phyloP scores from a whole-genome alignment of 2,329 filamentous ascomycete species.

The Orbilia brochopaga region DNA sequence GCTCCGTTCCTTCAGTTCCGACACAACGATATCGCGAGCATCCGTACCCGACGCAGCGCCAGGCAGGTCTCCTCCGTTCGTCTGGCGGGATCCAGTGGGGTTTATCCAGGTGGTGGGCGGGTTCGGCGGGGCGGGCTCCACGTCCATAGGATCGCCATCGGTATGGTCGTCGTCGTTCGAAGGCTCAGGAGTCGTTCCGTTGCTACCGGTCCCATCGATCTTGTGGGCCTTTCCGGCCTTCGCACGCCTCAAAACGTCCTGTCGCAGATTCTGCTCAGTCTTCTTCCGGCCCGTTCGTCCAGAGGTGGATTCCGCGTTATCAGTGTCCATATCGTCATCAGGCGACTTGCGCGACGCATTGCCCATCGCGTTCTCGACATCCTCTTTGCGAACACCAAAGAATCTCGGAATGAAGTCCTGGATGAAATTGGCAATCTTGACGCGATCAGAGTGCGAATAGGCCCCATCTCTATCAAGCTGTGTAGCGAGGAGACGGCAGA shows the following conservation, averaged over 20 bases:
- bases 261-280: constrained; percentile 77
- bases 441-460: constrained; percentile 69
- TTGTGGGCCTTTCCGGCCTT: constrained; percentile 68
- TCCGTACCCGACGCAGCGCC: constrained; percentile 69
- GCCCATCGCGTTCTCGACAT: constrained; percentile 70
- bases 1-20: constrained; percentile 63
- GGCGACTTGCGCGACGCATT: constrained; percentile 73
- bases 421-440: constrained; percentile 75
- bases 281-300: constrained; percentile 66
- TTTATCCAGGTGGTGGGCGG: constrained; percentile 69
- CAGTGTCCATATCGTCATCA: constrained; percentile 71
- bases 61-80: constrained; percentile 65
- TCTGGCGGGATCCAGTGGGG: constrained; percentile 65
- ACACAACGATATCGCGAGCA: constrained; percentile 79
- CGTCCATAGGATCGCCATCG: constrained; percentile 65
- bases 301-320: constrained; percentile 68
- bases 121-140: constrained; percentile 56
- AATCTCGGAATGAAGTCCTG: constrained; percentile 77
- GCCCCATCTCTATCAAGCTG: constrained; percentile 63
- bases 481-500: constrained; percentile 61
- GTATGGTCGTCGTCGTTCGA: constrained; percentile 72
- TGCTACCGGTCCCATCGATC: constrained; percentile 80
- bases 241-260: constrained; percentile 83
- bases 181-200: constrained; percentile 85
- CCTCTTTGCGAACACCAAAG: constrained; percentile 75